phyloP scores from a whole-genome alignment of 495 filamentous ascomycete genomes.

The Penicillium riverlandense region DNA sequence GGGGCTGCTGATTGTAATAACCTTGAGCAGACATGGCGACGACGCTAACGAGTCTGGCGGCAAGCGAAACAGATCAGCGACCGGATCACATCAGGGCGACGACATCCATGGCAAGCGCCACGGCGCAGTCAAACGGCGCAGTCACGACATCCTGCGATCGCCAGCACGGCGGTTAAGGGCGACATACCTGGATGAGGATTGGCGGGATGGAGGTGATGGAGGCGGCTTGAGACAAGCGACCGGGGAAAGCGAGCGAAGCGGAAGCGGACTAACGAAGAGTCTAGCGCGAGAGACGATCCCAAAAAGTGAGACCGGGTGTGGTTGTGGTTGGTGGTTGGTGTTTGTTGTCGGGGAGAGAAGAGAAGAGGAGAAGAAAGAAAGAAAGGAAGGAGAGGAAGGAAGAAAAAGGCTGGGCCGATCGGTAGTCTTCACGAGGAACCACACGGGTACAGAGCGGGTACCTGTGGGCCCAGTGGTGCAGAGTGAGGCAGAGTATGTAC shows the following conservation, averaged over 20 bases:
- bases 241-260: not conserved
- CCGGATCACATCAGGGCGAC: not conserved
- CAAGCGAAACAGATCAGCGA: constrained; percentile 4
- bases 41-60: not conserved
- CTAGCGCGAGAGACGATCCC: constrained; percentile 7
- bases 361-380: not conserved
- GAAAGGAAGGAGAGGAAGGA: constrained; percentile 3
- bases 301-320: constrained; percentile 3
- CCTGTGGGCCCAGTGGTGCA: too few relatives aligned
- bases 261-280: not conserved
- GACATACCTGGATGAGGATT: not conserved
- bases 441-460: too few relatives aligned
- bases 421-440: too few relatives aligned
- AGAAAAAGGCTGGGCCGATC: not conserved
- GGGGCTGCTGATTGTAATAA: constrained; percentile 31
- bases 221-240: not conserved
- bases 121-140: not conserved
- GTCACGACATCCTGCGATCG: not conserved
- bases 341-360: not conserved
- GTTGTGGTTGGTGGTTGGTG: too few relatives aligned
- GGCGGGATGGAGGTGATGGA: not conserved
- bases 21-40: constrained; percentile 39
- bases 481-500: too few relatives aligned
- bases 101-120: not conserved
- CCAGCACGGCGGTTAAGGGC: not conserved